These are phyloP conservation scores for Mallotus japonicus DNA, from an alignment of 441 rosid species.

Conservation along the genomic window DNA sequence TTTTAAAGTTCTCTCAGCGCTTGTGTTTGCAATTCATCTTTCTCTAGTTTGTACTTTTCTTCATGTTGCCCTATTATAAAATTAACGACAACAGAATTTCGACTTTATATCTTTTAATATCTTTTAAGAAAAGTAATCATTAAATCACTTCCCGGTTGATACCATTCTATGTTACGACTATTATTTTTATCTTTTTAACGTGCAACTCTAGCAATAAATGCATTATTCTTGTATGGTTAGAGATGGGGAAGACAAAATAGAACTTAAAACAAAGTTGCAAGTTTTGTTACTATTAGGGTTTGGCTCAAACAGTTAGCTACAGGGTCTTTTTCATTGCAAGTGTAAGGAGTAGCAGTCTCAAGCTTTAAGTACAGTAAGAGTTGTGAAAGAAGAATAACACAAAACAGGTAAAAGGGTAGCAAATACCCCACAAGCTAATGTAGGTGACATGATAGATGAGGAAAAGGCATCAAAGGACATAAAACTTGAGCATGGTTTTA, in stretches of 20 bases:
- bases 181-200: no score
- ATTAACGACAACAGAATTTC: no score
- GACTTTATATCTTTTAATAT: no score
- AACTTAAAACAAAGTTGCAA: constrained; percentile 2
- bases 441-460: constrained; percentile 36
- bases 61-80: no score
- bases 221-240: background rate
- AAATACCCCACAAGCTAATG: constrained; percentile 17
- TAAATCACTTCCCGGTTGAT: no score
- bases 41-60: no score
- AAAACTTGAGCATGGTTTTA: constrained; percentile 9
- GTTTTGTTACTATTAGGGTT: background rate
- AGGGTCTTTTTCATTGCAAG: constrained; percentile 10
- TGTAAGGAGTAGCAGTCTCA: background rate
- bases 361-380: background rate
- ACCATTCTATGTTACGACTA: no score
- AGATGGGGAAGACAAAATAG: constrained; percentile 1
- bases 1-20: no score
- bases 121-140: no score
- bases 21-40: no score
- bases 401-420: constrained; percentile 12
- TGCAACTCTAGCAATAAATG: no score
- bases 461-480: constrained; percentile 26
- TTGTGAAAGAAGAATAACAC: background rate
- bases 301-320: constrained; percentile 2